A percentile compares a stretch with the other conserved stretches of the same genome.
Evolutionary conservation across 129 eudicot species (phyloP).

Genomic region (Logfia minima): DNA sequence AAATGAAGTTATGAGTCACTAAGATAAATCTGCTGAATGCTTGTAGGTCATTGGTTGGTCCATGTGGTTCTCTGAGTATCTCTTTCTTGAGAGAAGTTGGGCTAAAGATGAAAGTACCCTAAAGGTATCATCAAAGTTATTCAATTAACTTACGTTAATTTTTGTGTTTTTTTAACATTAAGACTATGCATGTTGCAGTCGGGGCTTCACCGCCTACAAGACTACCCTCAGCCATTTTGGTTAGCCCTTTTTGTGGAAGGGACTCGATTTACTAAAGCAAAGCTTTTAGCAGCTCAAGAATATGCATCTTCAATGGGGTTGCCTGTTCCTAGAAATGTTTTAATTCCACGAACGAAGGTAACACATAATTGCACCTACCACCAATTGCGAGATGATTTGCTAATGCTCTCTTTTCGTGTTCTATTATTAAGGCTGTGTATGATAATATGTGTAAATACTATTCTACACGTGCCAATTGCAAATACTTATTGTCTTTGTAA

Average conservation of each 20-base stretch:
- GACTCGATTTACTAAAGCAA: slow-evolving; percentile 83
- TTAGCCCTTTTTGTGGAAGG: slow-evolving; percentile 93
- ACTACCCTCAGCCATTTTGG: slow-evolving; percentile 93
- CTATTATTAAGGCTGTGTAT: not conserved
- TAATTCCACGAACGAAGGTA: slow-evolving; percentile 94
- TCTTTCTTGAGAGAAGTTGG: slow-evolving; percentile 96
- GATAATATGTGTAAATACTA: not conserved
- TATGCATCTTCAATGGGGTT: slow-evolving; percentile 79
- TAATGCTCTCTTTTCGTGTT: not conserved
- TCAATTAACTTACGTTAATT: not conserved
- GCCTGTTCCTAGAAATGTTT: slow-evolving; percentile 84
- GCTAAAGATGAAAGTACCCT: slow-evolving; percentile 88
- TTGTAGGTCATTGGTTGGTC: slow-evolving; percentile 98
- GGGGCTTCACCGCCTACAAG: slow-evolving; percentile 72
- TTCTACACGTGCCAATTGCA: not conserved
- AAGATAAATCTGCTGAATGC: slow-evolving; percentile 11
- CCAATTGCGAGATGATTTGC: not conserved
- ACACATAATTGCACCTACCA: slow-evolving; percentile 8
- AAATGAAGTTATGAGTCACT: not conserved
- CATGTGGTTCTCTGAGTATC: slow-evolving; percentile 99
- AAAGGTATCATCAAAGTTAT: slow-evolving; percentile 55
- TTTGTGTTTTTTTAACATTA: slow-evolving; percentile 2
- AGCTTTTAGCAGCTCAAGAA: slow-evolving; percentile 92
- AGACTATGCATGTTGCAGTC: slow-evolving; percentile 41
- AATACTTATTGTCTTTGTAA: not conserved